A percentile compares a stretch with the other conserved stretches of the same genome.
Evolutionary conservation across 2,329 filamentous ascomycete genomes (phyloP).

Genomic region (Rutstroemia sp.): DNA sequence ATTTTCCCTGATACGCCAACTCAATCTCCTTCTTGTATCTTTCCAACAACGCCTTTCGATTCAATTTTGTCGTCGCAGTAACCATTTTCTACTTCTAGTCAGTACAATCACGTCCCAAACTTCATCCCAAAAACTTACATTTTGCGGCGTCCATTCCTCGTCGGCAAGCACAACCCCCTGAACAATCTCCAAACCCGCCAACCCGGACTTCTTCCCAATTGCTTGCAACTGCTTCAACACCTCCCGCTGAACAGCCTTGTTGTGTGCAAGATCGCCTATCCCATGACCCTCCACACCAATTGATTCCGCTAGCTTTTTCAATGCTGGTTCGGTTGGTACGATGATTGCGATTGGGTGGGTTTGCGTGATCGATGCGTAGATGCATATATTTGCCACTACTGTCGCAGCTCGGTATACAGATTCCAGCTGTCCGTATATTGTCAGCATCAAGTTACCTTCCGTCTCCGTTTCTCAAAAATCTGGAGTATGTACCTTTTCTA

Average conservation of each 20-base stretch:
- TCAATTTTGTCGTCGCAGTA: conserved; percentile 5
- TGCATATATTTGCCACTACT: conserved; percentile 76
- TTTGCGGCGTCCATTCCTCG: conserved; percentile 15
- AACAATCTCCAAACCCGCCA: conserved; percentile 5
- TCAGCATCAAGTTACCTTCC: not conserved
- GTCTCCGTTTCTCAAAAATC: too few relatives aligned
- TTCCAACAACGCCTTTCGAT: conserved; percentile 4
- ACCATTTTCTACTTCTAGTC: not conserved
- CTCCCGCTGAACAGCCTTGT: not conserved
- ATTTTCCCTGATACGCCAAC: not conserved
- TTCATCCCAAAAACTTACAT: conserved; percentile 26
- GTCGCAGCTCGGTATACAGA: conserved; percentile 74
- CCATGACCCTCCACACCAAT: not conserved
- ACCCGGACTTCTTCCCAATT: not conserved
- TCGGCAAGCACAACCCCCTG: conserved; percentile 27
- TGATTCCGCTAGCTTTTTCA: conserved; percentile 3
- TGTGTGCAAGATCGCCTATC: not conserved
- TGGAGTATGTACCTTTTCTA: conserved; percentile 56
- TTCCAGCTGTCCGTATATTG: conserved; percentile 50
- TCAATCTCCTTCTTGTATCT: conserved; percentile 2
- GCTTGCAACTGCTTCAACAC: conserved; percentile 4
- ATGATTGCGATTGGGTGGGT: conserved; percentile 77
- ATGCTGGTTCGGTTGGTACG: conserved; percentile 36
- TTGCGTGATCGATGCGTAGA: conserved; percentile 69
- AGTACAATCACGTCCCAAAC: not conserved